Conservation (phyloP, 441 rosid species). For the Populus hybrid region DNA sequence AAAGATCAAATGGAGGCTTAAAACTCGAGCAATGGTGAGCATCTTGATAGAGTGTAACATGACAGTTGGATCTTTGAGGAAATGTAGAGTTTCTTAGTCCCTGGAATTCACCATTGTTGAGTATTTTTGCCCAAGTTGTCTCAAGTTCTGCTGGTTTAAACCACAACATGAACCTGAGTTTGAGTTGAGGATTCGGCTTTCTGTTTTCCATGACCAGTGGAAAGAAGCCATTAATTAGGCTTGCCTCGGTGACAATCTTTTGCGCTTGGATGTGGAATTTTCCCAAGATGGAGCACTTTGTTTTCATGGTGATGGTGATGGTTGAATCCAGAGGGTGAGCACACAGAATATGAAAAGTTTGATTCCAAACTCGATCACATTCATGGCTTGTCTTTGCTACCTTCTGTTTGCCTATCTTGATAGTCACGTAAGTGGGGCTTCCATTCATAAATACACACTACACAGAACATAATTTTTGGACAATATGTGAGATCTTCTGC, state of each 20-base stretch:
- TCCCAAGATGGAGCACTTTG: constrained; percentile 67
- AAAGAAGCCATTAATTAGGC: constrained; percentile 54
- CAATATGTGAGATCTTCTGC: not conserved
- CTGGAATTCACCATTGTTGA: constrained; percentile 37
- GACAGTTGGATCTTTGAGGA: constrained; percentile 72
- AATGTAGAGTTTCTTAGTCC: constrained; percentile 67
- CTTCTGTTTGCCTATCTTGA: constrained; percentile 56
- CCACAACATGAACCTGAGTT: constrained; percentile 67
- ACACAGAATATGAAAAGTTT: constrained; percentile 74
- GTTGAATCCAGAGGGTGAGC: constrained; percentile 63
- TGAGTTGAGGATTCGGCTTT: constrained; percentile 46
- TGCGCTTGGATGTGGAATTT: constrained; percentile 51
- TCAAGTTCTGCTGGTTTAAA: constrained; percentile 77
- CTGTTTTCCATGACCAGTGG: constrained; percentile 52
- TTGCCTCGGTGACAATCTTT: constrained; percentile 40
- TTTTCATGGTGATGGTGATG: constrained; percentile 62
- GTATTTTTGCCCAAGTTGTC: constrained; percentile 50
- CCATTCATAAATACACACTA: constrained; percentile 53
- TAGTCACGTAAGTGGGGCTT: constrained; percentile 62
- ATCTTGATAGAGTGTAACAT: constrained; percentile 69
- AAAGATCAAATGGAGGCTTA: constrained; percentile 46
- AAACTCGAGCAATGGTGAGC: constrained; percentile 56
- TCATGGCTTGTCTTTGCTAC: constrained; percentile 69
- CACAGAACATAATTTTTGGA: constrained; percentile 1
- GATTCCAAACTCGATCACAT: constrained; percentile 78